Evolutionary conservation across 495 filamentous ascomycete genomes (phyloP).

Genomic region (Achaetomiella virescens): DNA sequence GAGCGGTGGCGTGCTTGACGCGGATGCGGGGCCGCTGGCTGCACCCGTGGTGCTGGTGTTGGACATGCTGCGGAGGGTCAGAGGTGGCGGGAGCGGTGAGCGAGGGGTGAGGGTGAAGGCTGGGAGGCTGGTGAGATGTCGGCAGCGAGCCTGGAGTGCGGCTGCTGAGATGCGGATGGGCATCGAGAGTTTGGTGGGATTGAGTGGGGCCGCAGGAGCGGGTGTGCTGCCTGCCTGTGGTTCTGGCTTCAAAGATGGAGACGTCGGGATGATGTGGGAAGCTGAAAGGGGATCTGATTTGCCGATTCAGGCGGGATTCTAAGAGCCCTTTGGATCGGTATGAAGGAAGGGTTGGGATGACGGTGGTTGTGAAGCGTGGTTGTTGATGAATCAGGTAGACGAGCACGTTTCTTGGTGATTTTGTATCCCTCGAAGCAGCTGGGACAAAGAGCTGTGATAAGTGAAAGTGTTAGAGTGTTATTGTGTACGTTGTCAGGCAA

Average conservation of each 20-base stretch:
- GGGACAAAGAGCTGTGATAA: too few relatives aligned
- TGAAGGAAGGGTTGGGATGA: neutral
- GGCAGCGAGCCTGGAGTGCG: neutral
- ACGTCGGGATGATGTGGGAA: too few relatives aligned
- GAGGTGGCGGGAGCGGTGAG: neutral
- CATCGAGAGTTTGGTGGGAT: neutral
- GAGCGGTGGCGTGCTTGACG: slow-evolving; percentile 25
- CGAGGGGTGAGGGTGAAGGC: neutral
- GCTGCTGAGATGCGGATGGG: slow-evolving; percentile 2
- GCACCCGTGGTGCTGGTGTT: neutral
- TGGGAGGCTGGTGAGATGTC: neutral
- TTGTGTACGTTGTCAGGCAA: too few relatives aligned
- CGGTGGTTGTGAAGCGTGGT: too few relatives aligned
- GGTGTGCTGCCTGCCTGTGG: neutral
- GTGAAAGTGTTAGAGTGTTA: too few relatives aligned
- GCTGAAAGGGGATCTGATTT: slow-evolving; percentile 4
- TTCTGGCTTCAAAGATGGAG: neutral
- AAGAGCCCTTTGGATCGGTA: too few relatives aligned
- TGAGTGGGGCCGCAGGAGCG: neutral
- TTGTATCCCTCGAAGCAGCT: too few relatives aligned
- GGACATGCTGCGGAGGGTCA: neutral
- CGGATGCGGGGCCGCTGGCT: slow-evolving; percentile 11
- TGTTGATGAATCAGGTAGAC: too few relatives aligned
- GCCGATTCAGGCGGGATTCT: neutral
- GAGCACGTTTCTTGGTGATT: too few relatives aligned